These are phyloP conservation scores for Kondoa malvinella DNA, from an alignment of 768 basidiomycete genomes.

Conservation along the genomic window DNA sequence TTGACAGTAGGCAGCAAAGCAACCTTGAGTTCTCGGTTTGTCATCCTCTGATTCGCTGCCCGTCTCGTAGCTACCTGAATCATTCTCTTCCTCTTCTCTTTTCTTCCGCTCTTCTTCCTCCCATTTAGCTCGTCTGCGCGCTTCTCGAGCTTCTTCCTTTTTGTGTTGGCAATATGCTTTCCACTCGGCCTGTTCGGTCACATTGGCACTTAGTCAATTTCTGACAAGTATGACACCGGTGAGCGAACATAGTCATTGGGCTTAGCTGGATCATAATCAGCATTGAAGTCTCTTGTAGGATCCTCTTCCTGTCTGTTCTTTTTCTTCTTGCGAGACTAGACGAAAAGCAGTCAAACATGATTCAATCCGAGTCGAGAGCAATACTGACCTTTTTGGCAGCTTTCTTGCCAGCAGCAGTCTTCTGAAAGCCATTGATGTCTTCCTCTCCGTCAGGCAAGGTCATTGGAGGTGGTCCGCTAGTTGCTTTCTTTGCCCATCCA, in stretches of 20 bases:
- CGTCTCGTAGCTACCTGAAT: background rate
- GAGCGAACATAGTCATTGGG: constrained; percentile 19
- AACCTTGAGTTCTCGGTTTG: constrained; percentile 7
- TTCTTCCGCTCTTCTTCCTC: constrained; percentile 7
- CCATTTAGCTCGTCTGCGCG: constrained; percentile 2
- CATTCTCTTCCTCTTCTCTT: constrained; percentile 7
- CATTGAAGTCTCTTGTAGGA: constrained; percentile 13
- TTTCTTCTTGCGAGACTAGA: constrained; percentile 11
- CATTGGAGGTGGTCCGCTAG: constrained; percentile 13
- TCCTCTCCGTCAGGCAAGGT: constrained; percentile 16
- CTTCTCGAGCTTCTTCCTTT: constrained; percentile 8
- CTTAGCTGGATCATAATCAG: constrained; percentile 19
- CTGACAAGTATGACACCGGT: background rate
- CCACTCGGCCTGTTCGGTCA: constrained; percentile 8
- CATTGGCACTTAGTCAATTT: background rate
- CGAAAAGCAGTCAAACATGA: background rate
- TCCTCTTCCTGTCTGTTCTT: constrained; percentile 16
- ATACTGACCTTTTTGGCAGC: constrained; percentile 6
- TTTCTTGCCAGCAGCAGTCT: constrained; percentile 15
- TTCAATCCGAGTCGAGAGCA: background rate
- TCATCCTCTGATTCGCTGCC: constrained; percentile 10
- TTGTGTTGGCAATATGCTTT: constrained; percentile 9
- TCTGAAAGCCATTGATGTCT: constrained; percentile 19
- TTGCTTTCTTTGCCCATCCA: background rate
- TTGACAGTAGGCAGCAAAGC: background rate